These are phyloP conservation scores for Suillus variegatus DNA, from an alignment of 768 basidiomycete genomes.

Conservation along the genomic window DNA sequence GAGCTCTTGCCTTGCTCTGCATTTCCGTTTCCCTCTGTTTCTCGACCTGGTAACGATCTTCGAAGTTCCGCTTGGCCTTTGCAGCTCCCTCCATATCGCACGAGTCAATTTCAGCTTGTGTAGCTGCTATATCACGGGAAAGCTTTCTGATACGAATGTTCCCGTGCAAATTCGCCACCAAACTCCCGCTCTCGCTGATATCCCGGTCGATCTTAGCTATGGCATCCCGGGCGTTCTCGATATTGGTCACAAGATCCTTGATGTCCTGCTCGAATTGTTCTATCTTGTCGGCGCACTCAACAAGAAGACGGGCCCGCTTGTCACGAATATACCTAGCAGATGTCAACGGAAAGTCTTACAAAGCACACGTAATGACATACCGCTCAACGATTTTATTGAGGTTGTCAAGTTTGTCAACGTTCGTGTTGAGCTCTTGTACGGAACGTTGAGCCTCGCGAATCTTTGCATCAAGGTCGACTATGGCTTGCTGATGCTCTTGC, in stretches of 20 bases:
- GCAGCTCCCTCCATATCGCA: constrained; percentile 86
- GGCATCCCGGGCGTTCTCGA: constrained; percentile 41
- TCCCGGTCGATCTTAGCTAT: constrained; percentile 72
- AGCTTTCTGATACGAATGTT: constrained; percentile 80
- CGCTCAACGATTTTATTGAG: constrained; percentile 66
- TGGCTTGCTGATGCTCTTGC: constrained; percentile 48
- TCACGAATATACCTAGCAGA: constrained; percentile 68
- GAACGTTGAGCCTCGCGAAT: constrained; percentile 53
- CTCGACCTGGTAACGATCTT: constrained; percentile 72
- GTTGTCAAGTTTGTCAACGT: constrained; percentile 58
- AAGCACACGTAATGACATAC: constrained; percentile 36
- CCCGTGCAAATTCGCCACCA: constrained; percentile 71
- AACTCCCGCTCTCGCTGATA: constrained; percentile 73
- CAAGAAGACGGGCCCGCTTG: constrained; percentile 58
- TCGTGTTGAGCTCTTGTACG: constrained; percentile 67
- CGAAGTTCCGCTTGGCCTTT: constrained; percentile 81
- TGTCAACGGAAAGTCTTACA: neutral
- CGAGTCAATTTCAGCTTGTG: constrained; percentile 69
- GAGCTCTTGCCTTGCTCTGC: constrained; percentile 58
- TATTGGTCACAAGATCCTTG: constrained; percentile 37
- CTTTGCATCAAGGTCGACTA: constrained; percentile 51
- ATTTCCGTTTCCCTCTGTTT: constrained; percentile 74
- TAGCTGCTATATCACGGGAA: constrained; percentile 61
- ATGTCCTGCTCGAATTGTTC: constrained; percentile 49
- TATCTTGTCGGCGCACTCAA: constrained; percentile 59